Evolutionary conservation across 2,329 filamentous ascomycete genomes (phyloP), one percentile per base, ranked within the genome.

Genomic region (Exserohilum rostratum): DNA sequence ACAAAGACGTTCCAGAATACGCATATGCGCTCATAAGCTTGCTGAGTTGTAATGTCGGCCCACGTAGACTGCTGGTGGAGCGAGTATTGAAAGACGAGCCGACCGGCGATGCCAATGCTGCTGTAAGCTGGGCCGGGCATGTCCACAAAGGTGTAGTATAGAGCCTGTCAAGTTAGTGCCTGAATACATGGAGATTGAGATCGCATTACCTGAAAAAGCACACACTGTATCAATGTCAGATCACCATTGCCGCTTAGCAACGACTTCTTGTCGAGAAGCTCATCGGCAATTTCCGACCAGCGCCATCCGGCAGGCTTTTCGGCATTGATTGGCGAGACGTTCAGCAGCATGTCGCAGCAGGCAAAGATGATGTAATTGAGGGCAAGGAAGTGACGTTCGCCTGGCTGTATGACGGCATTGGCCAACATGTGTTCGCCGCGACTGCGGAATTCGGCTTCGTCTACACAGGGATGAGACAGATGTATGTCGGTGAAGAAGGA

Each of bases 301-400:
- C 62, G 60, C 69, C 69, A 72, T 0, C 71, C 71, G 9, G 58
- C 46, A 20, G 58, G 58, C 20, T 61, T 65, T 13, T 39, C 30
- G n/a, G 50, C 25, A 13, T 45, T 45, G 15, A 45, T 9, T n/a
- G 29, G 40, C 27, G 53, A 37, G 11, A 48, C 47, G 20, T 63
- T 25, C 10, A 51, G 42, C 9, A 64, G 15, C 22, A 65, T 55
- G 11, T 69, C 57, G 29, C 58, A 53, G 27, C 62, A 65, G 0
- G 70, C 68, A 37, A 73, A 72, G 6, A 73, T 57, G 13, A 65
- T 56, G 35, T 74, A 74, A 45, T 69, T 65, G 6, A 74, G 48
- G 0, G 68, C 69, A 6, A 74, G 53, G 29, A 71, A 66, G n/a
- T 58, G 61, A n/a, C 60, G 27, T 20, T 70, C 63, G 15, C 44